Conservation (phyloP, 352 stramenopile species). For the Phytophthora cryptogea region DNA sequence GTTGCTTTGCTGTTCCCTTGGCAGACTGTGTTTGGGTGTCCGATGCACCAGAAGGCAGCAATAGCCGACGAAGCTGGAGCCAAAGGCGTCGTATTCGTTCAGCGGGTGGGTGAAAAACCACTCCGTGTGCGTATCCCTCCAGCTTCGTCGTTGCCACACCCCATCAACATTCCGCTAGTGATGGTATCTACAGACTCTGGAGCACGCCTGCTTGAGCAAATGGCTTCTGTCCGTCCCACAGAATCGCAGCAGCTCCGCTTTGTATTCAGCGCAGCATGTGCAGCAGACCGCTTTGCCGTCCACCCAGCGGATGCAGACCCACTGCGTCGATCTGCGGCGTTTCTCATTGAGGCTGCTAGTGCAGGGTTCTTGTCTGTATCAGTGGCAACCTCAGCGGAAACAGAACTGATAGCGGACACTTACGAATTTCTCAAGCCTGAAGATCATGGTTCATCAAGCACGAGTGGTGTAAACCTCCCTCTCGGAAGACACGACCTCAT, state of each 20-base stretch:
- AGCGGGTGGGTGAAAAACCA: slow-evolving; percentile 57
- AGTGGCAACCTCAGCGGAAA: slow-evolving; percentile 45
- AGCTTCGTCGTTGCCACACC: slow-evolving; percentile 40
- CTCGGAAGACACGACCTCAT: slow-evolving; percentile 50
- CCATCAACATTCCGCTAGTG: slow-evolving; percentile 57
- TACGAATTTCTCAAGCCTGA: slow-evolving; percentile 53
- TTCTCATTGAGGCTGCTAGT: slow-evolving; percentile 44
- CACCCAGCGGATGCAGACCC: slow-evolving; percentile 48
- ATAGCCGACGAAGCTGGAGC: slow-evolving; percentile 61
- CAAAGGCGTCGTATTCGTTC: slow-evolving; percentile 65
- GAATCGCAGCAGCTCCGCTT: slow-evolving; percentile 53
- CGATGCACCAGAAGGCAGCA: slow-evolving; percentile 67
- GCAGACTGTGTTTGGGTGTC: slow-evolving; percentile 53
- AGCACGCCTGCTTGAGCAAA: slow-evolving; percentile 43
- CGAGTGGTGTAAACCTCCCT: slow-evolving; percentile 34
- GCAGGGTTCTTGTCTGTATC: slow-evolving; percentile 63
- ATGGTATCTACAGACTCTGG: slow-evolving; percentile 76
- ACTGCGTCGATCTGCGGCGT: slow-evolving; percentile 38
- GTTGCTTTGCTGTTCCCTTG: background rate
- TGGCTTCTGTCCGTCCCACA: slow-evolving; percentile 32
- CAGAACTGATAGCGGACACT: slow-evolving; percentile 27
- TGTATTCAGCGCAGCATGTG: slow-evolving; percentile 57
- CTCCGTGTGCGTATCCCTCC: slow-evolving; percentile 51
- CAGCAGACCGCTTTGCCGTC: slow-evolving; percentile 45
- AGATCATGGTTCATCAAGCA: slow-evolving; percentile 22